Evolutionary conservation across 169 alveolate genomes (phyloP), one percentile per base, ranked within the genome.

Genomic region (Babesia ovata): DNA sequence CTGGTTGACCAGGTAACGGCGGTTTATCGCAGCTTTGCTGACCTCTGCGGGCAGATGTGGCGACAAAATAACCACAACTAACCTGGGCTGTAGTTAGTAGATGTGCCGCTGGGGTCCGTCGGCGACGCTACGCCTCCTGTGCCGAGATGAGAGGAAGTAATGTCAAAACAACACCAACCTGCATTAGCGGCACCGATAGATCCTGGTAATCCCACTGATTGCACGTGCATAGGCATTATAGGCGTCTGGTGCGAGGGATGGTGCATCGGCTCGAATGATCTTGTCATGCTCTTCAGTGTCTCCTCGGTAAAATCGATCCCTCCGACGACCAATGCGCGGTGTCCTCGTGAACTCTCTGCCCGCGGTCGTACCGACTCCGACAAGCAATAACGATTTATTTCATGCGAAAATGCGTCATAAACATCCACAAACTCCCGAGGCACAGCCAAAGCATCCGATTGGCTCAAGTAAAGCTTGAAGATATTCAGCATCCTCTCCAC

Each of bases 251-350:
- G 53, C 28, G 50, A 13, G n/a, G n/a, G 66, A 4, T 28, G 44
- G 17, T 13, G 67, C 63, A 63, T 36, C 17, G 65, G 76, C 17
- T 67, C 76, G 21, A 67, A 8, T 17, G 76, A 58, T 29, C 76
- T 50, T 12, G 65, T 67, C 76, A 67, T 67, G 65, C 76, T 67
- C 58, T 44, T 67, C 60, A 81, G 54, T 0, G 88, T 81, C 75
- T 81, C 88, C 75, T 81, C 88, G 28, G 88, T 81, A 71, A 81
- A 81, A 29, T 81, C 88, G n/a, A 81, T 81, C 49, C 84, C 84
- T 14, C 88, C 88, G n/a, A 81, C 75, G 13, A 81, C 63, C 13
- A 81, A 71, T n/a, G 84, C 88, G 22, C 84, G 44, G 49, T 63
- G 66, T 24, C 45, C 84, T 22, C 48, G 39, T 19, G 67, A 28